Evolutionary conservation across 441 rosid genomes (phyloP).

Genomic region (Cnidoscolus chayamansa): DNA sequence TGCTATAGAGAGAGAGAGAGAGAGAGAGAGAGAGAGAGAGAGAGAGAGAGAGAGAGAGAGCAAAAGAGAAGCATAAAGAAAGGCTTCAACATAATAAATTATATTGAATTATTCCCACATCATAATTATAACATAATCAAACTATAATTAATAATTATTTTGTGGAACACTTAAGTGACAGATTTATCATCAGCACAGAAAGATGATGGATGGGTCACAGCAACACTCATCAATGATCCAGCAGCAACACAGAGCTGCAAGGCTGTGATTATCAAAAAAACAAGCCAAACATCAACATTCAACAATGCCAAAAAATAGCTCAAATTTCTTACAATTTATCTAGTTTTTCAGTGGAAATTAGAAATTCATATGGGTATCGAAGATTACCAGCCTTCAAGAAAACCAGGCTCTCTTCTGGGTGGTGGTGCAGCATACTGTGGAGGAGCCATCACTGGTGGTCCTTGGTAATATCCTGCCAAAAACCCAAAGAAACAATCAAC

Average conservation of each 20-base stretch:
- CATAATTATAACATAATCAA: too few relatives aligned
- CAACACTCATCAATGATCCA: conserved; percentile 39
- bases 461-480: conserved; percentile 59
- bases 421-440: conserved; percentile 69
- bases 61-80: too few relatives aligned
- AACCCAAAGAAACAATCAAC: conserved; percentile 4
- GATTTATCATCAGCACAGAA: conserved; percentile 24
- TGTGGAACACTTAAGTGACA: not conserved
- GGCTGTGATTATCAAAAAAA: conserved; percentile 34
- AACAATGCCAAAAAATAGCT: not conserved
- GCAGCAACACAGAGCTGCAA: conserved; percentile 43
- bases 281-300: not conserved
- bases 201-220: conserved; percentile 58
- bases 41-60: too few relatives aligned
- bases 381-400: conserved; percentile 67
- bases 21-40: too few relatives aligned
- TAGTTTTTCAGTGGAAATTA: not conserved
- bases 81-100: too few relatives aligned
- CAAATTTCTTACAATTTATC: not conserved
- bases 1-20: too few relatives aligned
- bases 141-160: not conserved
- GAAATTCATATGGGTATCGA: too few relatives aligned
- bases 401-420: conserved; percentile 47
- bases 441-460: conserved; percentile 75
- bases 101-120: too few relatives aligned